These are phyloP conservation scores for Agastache rugosa DNA, from an alignment of 257 asterid genomes.

Conservation along the genomic window DNA sequence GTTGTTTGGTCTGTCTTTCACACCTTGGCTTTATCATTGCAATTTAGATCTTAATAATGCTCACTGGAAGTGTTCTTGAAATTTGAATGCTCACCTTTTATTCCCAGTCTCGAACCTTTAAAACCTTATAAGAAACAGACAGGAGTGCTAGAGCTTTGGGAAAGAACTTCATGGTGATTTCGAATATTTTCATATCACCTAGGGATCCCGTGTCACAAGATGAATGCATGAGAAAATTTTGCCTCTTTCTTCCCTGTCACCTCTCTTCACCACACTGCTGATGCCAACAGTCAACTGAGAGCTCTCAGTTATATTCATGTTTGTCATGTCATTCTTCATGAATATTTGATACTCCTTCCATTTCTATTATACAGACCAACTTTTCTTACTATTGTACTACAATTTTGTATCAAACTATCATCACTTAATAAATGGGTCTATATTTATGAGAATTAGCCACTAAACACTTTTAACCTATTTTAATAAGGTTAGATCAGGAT, in stretches of 20 bases:
- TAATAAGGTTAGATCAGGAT: not conserved
- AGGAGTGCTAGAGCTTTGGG: not conserved
- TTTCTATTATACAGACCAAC: not conserved
- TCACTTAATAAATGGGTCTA: not conserved
- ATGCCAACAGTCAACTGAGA: not conserved
- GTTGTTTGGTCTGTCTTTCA: constrained; percentile 18
- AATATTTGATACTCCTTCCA: not conserved
- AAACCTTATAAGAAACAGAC: not conserved
- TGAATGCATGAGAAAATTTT: not conserved
- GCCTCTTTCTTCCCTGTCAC: not conserved
- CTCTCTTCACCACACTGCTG: not conserved
- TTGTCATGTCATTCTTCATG: not conserved
- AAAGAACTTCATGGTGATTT: not conserved
- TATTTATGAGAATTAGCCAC: not conserved
- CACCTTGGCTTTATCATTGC: constrained; percentile 9
- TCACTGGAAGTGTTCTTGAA: not conserved
- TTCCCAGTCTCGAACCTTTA: not conserved
- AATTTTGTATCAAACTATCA: not conserved
- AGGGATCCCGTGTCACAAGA: not conserved
- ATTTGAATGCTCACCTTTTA: not conserved
- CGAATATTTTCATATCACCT: not conserved
- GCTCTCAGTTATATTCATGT: not conserved
- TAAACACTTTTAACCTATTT: not conserved
- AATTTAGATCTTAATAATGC: not conserved
- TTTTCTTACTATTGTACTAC: not conserved